These are phyloP conservation scores for Myxozyma geophila DNA, from an alignment of 805 yeast species.

Conservation along the genomic window DNA sequence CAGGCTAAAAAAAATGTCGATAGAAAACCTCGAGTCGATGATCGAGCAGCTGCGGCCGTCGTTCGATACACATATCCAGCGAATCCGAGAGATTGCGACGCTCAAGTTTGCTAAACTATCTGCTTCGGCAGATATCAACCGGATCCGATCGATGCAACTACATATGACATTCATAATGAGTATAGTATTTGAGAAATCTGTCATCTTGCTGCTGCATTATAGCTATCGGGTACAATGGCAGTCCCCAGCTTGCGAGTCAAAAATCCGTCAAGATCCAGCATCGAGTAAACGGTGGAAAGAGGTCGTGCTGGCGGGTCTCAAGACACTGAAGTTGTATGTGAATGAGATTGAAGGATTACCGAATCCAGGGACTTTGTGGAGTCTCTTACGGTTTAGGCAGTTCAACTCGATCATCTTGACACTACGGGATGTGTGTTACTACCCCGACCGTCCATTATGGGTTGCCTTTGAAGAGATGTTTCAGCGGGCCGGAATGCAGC, in stretches of 20 bases:
- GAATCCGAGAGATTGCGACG: not conserved
- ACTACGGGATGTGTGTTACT: slow-evolving; percentile 4
- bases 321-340: not conserved
- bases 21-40: not conserved
- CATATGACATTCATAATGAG: not conserved
- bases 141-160: not conserved
- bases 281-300: slow-evolving; percentile 2
- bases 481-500: slow-evolving; percentile 1
- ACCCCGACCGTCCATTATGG: slow-evolving; percentile 3
- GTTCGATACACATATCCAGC: not conserved
- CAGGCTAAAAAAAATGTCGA: not conserved
- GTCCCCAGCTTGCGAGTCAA: not conserved
- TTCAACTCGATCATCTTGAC: slow-evolving; percentile 6
- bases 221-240: not conserved
- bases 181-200: slow-evolving; percentile 1
- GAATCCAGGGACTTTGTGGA: slow-evolving; percentile 6
- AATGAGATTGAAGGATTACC: not conserved
- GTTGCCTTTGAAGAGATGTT: slow-evolving; percentile 7
- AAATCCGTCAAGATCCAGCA: not conserved
- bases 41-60: not conserved
- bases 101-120: not conserved
- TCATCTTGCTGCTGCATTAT: not conserved
- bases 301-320: not conserved
- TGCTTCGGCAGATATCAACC: slow-evolving; percentile 3
- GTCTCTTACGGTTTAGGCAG: not conserved